Evolutionary conservation across 441 rosid genomes (phyloP).

Genomic region (Daphne laureola): DNA sequence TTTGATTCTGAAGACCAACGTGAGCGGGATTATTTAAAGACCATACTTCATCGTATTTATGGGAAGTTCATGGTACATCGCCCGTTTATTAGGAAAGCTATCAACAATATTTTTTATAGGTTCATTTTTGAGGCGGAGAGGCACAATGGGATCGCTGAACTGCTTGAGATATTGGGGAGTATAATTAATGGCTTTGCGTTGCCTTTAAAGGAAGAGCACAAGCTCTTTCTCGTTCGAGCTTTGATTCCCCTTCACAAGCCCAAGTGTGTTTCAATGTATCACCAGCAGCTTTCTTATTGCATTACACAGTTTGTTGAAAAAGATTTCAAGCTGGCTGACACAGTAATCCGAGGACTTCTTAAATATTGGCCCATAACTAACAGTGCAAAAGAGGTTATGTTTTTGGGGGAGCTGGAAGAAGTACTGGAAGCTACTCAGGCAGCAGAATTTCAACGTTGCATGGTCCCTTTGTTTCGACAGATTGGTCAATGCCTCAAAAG

Average conservation of each 20-base stretch:
- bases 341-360: conserved; percentile 67
- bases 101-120: conserved; percentile 61
- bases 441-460: conserved; percentile 78
- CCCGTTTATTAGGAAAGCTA: conserved; percentile 74
- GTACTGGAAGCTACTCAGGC: conserved; percentile 79
- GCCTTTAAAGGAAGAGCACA: conserved; percentile 91
- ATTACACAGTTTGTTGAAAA: conserved; percentile 85
- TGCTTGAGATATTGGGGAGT: conserved; percentile 72
- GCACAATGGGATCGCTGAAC: conserved; percentile 56
- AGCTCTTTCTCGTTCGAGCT: conserved; percentile 66
- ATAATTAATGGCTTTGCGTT: conserved; percentile 76
- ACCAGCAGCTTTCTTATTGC: conserved; percentile 81
- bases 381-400: conserved; percentile 70
- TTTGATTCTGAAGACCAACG: conserved; percentile 84
- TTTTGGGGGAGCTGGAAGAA: conserved; percentile 86
- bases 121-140: conserved; percentile 64
- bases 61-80: conserved; percentile 82
- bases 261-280: conserved; percentile 62
- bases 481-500: conserved; percentile 70
- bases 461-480: conserved; percentile 70
- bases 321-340: conserved; percentile 76
- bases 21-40: conserved; percentile 85
- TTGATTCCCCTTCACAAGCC: conserved; percentile 90
- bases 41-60: conserved; percentile 63
- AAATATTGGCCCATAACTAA: conserved; percentile 84